phyloP scores from a whole-genome alignment of 495 filamentous ascomycete genomes.

The Cercophora sp. region DNA sequence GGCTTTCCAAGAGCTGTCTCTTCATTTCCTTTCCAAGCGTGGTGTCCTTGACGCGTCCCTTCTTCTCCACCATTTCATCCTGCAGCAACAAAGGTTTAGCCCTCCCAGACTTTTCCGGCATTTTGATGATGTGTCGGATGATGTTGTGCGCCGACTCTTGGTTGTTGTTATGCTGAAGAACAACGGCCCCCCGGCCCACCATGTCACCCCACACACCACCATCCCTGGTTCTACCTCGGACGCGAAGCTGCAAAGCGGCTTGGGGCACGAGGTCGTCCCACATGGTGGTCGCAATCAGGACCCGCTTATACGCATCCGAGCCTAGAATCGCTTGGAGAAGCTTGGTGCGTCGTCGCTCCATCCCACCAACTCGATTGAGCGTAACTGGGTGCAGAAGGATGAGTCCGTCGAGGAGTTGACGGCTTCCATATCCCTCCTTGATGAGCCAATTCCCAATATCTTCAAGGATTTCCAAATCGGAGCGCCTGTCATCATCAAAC shows the following conservation, averaged over 20 bases:
- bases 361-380: background rate
- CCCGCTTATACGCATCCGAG: background rate
- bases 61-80: background rate
- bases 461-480: constrained; percentile 37
- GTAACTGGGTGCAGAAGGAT: background rate
- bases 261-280: background rate
- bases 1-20: background rate
- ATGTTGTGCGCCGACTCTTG: background rate
- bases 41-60: background rate
- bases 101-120: background rate
- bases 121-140: background rate
- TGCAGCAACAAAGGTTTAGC: background rate
- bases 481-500: constrained; percentile 39
- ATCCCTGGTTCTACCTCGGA: background rate
- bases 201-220: constrained; percentile 3
- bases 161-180: background rate
- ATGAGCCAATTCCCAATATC: constrained; percentile 27
- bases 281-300: constrained; percentile 1
- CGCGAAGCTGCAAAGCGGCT: background rate
- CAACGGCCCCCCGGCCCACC: background rate
- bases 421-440: background rate
- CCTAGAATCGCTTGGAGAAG: background rate
- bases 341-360: background rate
- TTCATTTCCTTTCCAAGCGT: background rate
- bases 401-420: background rate